phyloP scores from a whole-genome alignment of 2,329 filamentous ascomycete species.

The Claviceps digitariae region DNA sequence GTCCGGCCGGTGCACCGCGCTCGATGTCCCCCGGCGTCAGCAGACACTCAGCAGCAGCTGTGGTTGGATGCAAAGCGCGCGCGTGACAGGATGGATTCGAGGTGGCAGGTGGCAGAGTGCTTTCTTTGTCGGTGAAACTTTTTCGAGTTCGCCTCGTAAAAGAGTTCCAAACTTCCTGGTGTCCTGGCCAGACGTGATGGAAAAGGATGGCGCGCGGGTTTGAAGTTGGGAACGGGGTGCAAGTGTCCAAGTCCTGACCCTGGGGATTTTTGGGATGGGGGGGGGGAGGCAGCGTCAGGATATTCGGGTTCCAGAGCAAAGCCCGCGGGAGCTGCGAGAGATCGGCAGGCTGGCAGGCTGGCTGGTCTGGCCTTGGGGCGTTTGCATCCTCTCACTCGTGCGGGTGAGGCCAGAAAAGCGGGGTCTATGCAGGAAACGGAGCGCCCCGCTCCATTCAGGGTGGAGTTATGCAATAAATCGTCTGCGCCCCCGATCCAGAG shows the following conservation, averaged over 20 bases:
- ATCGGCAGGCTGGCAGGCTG: background rate
- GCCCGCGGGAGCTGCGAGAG: conserved; percentile 7
- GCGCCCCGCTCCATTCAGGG: background rate
- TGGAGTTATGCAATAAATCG: conserved; percentile 2
- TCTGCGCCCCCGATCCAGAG: background rate
- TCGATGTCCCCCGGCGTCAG: background rate
- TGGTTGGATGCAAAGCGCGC: background rate
- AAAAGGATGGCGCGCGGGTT: conserved; percentile 1
- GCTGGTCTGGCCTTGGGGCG: background rate
- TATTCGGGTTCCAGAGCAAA: background rate
- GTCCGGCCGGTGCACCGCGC: background rate
- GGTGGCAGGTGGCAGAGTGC: background rate
- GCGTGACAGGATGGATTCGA: background rate
- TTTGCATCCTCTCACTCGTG: conserved; percentile 7
- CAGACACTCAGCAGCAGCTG: no score
- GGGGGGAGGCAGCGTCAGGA: background rate
- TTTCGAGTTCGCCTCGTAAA: no score
- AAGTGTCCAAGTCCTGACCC: no score
- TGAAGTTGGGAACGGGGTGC: background rate
- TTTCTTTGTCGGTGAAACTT: background rate
- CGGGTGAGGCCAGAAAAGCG: conserved; percentile 3
- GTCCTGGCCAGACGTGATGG: background rate
- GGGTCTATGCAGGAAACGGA: background rate
- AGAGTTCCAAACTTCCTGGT: no score
- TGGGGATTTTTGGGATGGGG: no score